Percentiles rank a stretch among this genome's conserved stretches.
Evolutionary conservation across 164 flowering plant genomes (phyloP).

Genomic region (Annona cherimola): DNA sequence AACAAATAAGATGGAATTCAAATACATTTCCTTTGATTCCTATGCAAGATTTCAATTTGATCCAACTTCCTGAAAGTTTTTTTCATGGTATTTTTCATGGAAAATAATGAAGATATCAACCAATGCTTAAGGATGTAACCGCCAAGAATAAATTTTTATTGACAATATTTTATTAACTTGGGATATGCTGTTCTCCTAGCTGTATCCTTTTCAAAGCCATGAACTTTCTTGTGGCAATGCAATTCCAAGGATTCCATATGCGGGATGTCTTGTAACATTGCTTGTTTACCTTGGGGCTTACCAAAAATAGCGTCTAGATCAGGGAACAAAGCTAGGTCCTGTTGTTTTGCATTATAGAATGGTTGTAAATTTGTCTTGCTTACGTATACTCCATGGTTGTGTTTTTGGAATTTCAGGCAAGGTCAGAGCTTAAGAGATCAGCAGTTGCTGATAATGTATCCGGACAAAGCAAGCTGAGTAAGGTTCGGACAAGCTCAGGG

Average conservation of each 20-base stretch:
- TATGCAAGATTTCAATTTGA: not conserved
- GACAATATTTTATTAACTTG: not conserved
- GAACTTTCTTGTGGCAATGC: not conserved
- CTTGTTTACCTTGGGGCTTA: not conserved
- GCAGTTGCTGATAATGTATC: conserved; percentile 82
- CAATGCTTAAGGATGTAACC: not conserved
- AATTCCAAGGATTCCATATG: not conserved
- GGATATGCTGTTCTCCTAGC: not conserved
- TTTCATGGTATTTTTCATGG: not conserved
- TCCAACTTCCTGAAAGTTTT: not conserved
- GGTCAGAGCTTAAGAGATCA: conserved; percentile 85
- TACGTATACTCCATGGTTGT: not conserved
- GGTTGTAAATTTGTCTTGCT: not conserved
- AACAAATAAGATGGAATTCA: not conserved
- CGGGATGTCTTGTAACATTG: not conserved
- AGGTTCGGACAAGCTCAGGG: conserved; percentile 96
- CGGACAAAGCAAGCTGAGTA: conserved; percentile 74
- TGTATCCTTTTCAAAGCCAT: not conserved
- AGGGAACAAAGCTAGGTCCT: no score
- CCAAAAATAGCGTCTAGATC: not conserved
- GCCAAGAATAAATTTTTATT: no score
- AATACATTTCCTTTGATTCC: not conserved
- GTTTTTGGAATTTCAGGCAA: conserved; percentile 47
- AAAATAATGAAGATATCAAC: not conserved
- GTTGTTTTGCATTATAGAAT: not conserved